Evolutionary conservation across 1,284 basidiomycete species (phyloP), one percentile per base, ranked within the genome.

Genomic region (Coniferiporia weirii): DNA sequence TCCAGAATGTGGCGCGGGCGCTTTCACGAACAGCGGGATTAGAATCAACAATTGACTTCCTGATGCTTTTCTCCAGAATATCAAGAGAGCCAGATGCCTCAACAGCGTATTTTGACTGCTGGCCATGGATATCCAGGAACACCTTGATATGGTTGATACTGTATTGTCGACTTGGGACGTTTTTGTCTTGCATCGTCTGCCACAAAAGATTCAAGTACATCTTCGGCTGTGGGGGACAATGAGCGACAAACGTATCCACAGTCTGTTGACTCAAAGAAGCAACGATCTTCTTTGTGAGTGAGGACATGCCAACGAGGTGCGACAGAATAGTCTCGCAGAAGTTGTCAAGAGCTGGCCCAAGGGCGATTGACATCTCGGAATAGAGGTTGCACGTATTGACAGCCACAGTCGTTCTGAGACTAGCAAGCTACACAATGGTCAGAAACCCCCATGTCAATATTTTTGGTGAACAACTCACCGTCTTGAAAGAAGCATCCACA

Each of bases 221-320:
- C 32, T 89, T 83, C n/a, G 90, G 84, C 57, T 86, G 87, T 53
- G 85, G 79, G 90, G 87, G 1, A 87, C 83, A 65, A 89, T 75
- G 8, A 27, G 76, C 76, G 40, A 99, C 82, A 62, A 98, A 79
- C 4, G 80, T 76, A 0, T 81, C 79, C 1, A 91, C 81, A 0
- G 84, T 80, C 5, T 80, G 76, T 70, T 98, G 97, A 0, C 95
- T 93, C 57, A 89, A 87, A 59, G 92, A 87, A 10, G 91, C 93
- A 36, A 89, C 84, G 50, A 98, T 87, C 70, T 95, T 97, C 75
- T 99, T 99, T n/a, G 96, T 98, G 61, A 93, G 87, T 6, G 87
- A 87, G 27, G 92, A 87, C 92, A 99, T 92, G 64, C 85, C 85
- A 36, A 95, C 78, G 6, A 97, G 80, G 63, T 89, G 81, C 9